Evolutionary conservation across 2,329 filamentous ascomycete genomes (phyloP).

Genomic region (Huntiella omanensis): DNA sequence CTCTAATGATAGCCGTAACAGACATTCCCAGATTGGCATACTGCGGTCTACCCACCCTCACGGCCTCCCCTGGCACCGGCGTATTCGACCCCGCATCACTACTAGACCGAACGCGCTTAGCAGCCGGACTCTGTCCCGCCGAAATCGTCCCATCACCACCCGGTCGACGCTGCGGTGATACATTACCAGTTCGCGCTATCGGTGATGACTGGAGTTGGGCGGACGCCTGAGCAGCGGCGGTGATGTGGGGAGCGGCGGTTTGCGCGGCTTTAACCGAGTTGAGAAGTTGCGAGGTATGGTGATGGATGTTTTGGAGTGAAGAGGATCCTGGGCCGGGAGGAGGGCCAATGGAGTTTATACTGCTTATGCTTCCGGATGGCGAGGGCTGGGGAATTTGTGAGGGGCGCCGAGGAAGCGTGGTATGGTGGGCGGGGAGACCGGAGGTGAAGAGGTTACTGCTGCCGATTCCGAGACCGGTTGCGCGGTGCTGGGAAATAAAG

Average conservation of each 20-base stretch:
- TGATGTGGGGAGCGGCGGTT: background rate
- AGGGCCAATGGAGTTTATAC: background rate
- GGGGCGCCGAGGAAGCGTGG: slow-evolving; percentile 15
- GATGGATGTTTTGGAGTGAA: slow-evolving; percentile 6
- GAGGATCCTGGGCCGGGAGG: background rate
- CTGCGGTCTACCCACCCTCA: slow-evolving; percentile 18
- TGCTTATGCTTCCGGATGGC: slow-evolving; percentile 1
- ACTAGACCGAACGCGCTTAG: slow-evolving; percentile 43
- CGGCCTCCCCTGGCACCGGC: background rate
- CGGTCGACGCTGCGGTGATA: slow-evolving; percentile 17
- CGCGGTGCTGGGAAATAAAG: slow-evolving; percentile 43
- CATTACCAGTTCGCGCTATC: slow-evolving; percentile 15
- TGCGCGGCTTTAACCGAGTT: background rate
- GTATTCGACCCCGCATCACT: slow-evolving; percentile 36
- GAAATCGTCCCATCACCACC: slow-evolving; percentile 14
- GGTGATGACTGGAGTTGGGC: slow-evolving; percentile 9
- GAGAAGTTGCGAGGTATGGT: slow-evolving; percentile 6
- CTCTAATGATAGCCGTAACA: slow-evolving; percentile 59
- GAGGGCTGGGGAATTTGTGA: slow-evolving; percentile 11
- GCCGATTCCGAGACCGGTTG: slow-evolving; percentile 14
- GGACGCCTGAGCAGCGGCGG: background rate
- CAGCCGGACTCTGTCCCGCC: slow-evolving; percentile 23
- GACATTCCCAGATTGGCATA: slow-evolving; percentile 37
- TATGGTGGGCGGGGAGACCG: slow-evolving; percentile 13
- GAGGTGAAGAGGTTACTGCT: slow-evolving; percentile 20